Base-by-base conservation (phyloP, 345 rosid species). In the Salix exigua region DNA sequence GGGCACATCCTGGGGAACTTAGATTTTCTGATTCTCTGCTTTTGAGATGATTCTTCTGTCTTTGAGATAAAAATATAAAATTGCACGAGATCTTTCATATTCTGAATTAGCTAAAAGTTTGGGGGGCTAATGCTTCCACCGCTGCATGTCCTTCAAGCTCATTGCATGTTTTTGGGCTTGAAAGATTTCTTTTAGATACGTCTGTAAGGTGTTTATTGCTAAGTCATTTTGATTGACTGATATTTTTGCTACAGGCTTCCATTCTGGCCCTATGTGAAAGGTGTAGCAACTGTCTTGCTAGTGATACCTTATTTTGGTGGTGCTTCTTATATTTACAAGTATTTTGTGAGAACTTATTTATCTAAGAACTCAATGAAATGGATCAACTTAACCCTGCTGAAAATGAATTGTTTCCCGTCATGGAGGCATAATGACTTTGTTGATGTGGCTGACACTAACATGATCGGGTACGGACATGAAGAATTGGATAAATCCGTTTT, bases 181-280 rank as follows among this genome's bases (percentile, higher is more conserved):
- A 38, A 18, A 19, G 35, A 8, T 66, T n/a, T 28, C 5, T n/a
- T 46, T 48, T 48, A 4, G 4, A 48, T 48, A 48, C 51, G 51
- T 48, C 51, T 48, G 0, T 48, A 40, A 21, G 70, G 63, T 44
- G 44, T 64, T 69, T 64, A 42, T 35, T 30, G 31, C 19, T 33
- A 18, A 68, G 25, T 28, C 5, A 30, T 53, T 31, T 66, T 61
- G 23, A 19, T 70, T 40, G 65, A 9, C n/a, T 48, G 3, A 19
- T n/a, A 26, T n/a, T 13, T 74, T 71, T 30, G 46, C 53, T 25
- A n/a, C 71, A 85, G 87, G 80, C 31, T 85, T 72, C 78, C 87
- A 33, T 74, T 75, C 51, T 85, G 87, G 85, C 82, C 87, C 12
- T 73, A 65, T 69, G 80, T 68, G 61, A 85, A 82, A 74, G 85